These are phyloP conservation scores for Leishmania guyanensis DNA, from an alignment of 208 protist species.

Conservation along the genomic window DNA sequence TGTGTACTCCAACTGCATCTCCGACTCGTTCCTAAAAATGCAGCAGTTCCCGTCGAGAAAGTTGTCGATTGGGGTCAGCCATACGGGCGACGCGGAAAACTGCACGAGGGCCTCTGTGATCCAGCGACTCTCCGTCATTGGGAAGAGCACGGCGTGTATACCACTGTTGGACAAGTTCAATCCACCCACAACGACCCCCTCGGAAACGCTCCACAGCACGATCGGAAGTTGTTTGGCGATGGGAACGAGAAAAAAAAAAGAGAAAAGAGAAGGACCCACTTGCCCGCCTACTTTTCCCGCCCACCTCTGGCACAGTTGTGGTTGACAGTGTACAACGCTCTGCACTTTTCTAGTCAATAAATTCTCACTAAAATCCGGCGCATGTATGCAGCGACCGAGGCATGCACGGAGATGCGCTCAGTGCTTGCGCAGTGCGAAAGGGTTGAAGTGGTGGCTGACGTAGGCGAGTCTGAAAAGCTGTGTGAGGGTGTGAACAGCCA, in stretches of 20 bases:
- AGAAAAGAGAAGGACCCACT: background rate
- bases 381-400: background rate
- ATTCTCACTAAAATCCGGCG: background rate
- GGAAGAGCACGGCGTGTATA: background rate
- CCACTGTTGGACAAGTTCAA: background rate
- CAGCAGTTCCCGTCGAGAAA: constrained; percentile 94
- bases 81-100: constrained; percentile 85
- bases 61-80: constrained; percentile 80
- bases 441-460: background rate
- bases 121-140: constrained; percentile 60
- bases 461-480: background rate
- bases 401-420: background rate
- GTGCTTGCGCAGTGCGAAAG: background rate
- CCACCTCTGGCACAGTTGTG: background rate
- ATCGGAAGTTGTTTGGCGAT: background rate
- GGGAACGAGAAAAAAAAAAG: background rate
- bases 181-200: background rate
- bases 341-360: background rate
- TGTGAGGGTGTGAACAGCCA: background rate
- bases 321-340: background rate
- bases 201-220: background rate
- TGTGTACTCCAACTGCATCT: constrained; percentile 92
- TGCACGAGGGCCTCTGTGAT: constrained; percentile 85
- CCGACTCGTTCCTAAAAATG: constrained; percentile 84
- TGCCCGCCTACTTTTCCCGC: background rate